phyloP scores from a whole-genome alignment of 1,284 basidiomycete genomes.

The Ustilago nuda region DNA sequence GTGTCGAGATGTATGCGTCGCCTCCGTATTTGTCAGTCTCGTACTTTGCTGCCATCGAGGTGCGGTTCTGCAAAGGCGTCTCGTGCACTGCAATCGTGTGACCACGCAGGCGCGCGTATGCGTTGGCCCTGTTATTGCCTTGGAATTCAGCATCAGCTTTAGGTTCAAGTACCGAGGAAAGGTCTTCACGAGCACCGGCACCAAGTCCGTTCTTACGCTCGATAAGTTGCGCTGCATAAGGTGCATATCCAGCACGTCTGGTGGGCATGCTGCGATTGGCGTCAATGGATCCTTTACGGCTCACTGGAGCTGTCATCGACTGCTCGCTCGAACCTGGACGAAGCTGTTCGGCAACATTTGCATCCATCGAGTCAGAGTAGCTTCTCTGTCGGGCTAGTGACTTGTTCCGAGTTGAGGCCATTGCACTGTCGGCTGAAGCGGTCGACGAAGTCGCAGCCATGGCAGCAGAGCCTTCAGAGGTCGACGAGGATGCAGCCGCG shows the following conservation, averaged over 20 bases:
- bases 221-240: constrained; percentile 4
- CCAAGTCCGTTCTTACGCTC: constrained; percentile 1
- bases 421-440: constrained; percentile 8
- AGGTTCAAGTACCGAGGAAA: constrained; percentile 38
- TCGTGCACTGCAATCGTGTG: constrained; percentile 35
- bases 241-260: constrained; percentile 2
- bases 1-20: constrained; percentile 3
- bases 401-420: constrained; percentile 8
- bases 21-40: not conserved
- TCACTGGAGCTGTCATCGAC: constrained; percentile 32
- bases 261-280: constrained; percentile 1
- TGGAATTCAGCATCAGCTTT: constrained; percentile 7
- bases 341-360: constrained; percentile 21
- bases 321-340: constrained; percentile 18
- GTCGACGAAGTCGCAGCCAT: constrained; percentile 16
- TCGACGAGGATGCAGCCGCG: constrained; percentile 16
- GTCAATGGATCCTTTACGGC: constrained; percentile 27
- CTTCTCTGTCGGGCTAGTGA: constrained; percentile 43
- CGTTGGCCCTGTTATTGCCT: not conserved
- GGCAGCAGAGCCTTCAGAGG: not conserved
- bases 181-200: constrained; percentile 1
- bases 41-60: not conserved
- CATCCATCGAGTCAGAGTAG: constrained; percentile 50
- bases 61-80: constrained; percentile 18
- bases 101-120: constrained; percentile 26